Percentiles rank a stretch among this genome's conserved stretches.
These are phyloP conservation scores for Rusavskia elegans DNA, from an alignment of 495 filamentous ascomycete genomes.

Conservation along the genomic window DNA sequence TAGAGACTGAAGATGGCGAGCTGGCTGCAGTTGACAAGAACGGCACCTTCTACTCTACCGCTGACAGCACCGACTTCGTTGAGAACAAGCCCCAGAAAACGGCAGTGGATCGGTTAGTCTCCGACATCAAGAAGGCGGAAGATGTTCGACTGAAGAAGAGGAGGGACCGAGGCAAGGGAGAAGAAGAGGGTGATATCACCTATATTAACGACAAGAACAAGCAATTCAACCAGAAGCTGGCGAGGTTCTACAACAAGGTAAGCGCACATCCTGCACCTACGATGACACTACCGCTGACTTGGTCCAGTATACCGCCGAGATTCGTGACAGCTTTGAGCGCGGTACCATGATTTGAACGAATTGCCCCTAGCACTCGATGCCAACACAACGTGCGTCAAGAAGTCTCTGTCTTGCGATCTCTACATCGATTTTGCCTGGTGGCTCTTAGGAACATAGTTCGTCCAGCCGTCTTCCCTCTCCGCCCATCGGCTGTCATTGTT, in stretches of 20 bases:
- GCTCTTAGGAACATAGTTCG: no score
- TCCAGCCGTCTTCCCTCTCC: no score
- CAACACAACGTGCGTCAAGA: no score
- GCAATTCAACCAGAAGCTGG: slow-evolving; percentile 95
- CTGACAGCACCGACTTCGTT: slow-evolving; percentile 62
- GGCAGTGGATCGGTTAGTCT: slow-evolving; percentile 79
- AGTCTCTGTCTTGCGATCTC: no score
- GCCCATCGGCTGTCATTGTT: no score
- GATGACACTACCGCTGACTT: slow-evolving; percentile 18
- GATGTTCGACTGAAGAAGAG: slow-evolving; percentile 72
- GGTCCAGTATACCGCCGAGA: slow-evolving; percentile 75
- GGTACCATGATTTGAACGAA: slow-evolving; percentile 56
- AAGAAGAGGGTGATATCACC: slow-evolving; percentile 75
- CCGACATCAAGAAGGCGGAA: slow-evolving; percentile 76
- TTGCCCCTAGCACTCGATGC: no score
- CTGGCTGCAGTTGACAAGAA: slow-evolving; percentile 84
- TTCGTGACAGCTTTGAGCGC: slow-evolving; percentile 93
- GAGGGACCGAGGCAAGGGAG: slow-evolving; percentile 50
- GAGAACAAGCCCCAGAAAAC: slow-evolving; percentile 79
- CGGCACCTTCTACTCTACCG: slow-evolving; percentile 77
- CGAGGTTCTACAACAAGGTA: slow-evolving; percentile 91
- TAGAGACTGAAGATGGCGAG: slow-evolving; percentile 89
- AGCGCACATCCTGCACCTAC: slow-evolving; percentile 7
- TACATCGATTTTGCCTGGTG: no score
- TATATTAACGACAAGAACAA: slow-evolving; percentile 99